Evolutionary conservation across 1,139 yeast genomes (phyloP).

Genomic region (Hyphopichia burtonii): DNA sequence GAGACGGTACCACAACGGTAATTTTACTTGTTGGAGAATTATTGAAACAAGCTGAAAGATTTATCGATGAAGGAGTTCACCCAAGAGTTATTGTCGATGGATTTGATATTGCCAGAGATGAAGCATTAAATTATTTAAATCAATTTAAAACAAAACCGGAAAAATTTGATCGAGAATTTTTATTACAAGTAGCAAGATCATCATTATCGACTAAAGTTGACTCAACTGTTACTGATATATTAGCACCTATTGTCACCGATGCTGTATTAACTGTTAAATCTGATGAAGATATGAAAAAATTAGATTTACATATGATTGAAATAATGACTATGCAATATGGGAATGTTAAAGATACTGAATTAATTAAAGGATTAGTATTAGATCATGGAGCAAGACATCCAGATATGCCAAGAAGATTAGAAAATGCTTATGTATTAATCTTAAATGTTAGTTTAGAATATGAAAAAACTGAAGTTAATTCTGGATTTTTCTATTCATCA

Average conservation of each 20-base stretch:
- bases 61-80: constrained; percentile 89
- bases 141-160: constrained; percentile 50
- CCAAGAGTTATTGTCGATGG: constrained; percentile 96
- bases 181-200: constrained; percentile 87
- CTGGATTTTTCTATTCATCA: constrained; percentile 89
- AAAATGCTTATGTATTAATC: constrained; percentile 81
- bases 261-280: constrained; percentile 81
- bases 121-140: constrained; percentile 68
- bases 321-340: constrained; percentile 98
- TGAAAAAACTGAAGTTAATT: constrained; percentile 97
- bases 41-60: constrained; percentile 91
- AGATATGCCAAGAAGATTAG: constrained; percentile 91
- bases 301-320: constrained; percentile 97
- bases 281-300: constrained; percentile 44
- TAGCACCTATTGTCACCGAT: constrained; percentile 94
- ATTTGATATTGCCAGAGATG: constrained; percentile 83
- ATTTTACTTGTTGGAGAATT: constrained; percentile 93
- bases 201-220: constrained; percentile 86
- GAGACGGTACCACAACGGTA: constrained; percentile 99
- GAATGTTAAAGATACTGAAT: constrained; percentile 76
- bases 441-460: constrained; percentile 93
- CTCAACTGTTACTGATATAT: constrained; percentile 68
- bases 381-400: constrained; percentile 99
- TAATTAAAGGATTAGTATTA: constrained; percentile 85
- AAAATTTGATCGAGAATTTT: constrained; percentile 74